These are phyloP conservation scores for Chamaecyparis obtusa DNA, from an alignment of 75 land plant genomes.

Conservation along the genomic window DNA sequence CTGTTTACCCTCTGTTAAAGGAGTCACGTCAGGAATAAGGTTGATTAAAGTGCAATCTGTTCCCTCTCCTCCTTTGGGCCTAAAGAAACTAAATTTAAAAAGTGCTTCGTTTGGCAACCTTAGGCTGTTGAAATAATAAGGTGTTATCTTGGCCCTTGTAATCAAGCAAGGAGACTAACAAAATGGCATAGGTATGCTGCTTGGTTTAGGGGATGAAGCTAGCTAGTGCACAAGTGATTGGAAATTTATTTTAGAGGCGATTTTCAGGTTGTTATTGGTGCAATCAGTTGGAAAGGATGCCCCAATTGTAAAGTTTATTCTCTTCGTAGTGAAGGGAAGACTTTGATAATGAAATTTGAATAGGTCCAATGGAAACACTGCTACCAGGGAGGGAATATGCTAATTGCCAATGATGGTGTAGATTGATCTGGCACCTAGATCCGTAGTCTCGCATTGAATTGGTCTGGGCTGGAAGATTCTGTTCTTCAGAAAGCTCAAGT, in stretches of 20 bases:
- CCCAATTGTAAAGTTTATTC: not conserved
- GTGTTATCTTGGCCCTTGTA: not conserved
- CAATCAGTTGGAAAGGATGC: not conserved
- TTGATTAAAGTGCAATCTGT: not conserved
- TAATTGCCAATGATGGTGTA: not conserved
- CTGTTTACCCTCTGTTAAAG: not conserved
- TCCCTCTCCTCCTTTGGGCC: not conserved
- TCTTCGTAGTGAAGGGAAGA: not conserved
- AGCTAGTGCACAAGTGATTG: not conserved
- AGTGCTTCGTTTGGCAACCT: not conserved
- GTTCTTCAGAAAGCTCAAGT: not conserved
- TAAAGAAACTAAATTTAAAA: not conserved
- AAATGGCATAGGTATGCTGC: not conserved
- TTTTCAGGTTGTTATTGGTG: not conserved
- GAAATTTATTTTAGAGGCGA: not conserved
- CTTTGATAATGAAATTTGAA: not conserved
- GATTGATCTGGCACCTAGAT: not conserved
- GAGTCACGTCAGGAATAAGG: not conserved
- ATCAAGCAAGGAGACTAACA: not conserved
- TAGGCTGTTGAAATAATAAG: not conserved
- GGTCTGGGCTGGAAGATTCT: not conserved
- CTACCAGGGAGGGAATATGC: not conserved
- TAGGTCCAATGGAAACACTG: not conserved
- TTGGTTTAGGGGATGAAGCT: not conserved
- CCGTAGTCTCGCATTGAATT: not conserved